Conservation (phyloP, 495 filamentous ascomycete genomes). For the Poronia punctata region DNA sequence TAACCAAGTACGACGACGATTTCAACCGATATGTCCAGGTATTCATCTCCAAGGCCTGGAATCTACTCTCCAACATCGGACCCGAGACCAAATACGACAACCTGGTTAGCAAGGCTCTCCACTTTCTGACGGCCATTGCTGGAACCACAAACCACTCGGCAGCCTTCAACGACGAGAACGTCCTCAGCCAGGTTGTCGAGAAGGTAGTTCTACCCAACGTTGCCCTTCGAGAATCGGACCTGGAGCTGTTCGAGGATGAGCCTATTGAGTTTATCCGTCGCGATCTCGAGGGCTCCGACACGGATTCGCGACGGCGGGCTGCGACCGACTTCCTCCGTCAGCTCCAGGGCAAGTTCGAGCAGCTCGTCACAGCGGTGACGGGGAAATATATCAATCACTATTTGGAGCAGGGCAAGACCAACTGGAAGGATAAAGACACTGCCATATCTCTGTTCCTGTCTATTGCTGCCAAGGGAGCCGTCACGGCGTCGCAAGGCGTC, state of each 20-base stretch:
- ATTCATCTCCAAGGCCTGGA: slow-evolving; percentile 87
- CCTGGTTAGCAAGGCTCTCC: slow-evolving; percentile 86
- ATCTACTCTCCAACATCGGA: slow-evolving; percentile 75
- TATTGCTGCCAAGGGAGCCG: slow-evolving; percentile 81
- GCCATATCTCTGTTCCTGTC: slow-evolving; percentile 92
- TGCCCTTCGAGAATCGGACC: slow-evolving; percentile 79
- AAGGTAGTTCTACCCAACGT: slow-evolving; percentile 94
- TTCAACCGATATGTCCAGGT: slow-evolving; percentile 69
- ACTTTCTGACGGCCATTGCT: slow-evolving; percentile 88
- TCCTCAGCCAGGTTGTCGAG: slow-evolving; percentile 76
- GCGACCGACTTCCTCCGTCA: slow-evolving; percentile 89
- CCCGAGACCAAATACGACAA: slow-evolving; percentile 89
- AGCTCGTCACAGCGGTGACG: slow-evolving; percentile 72
- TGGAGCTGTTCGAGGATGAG: slow-evolving; percentile 96
- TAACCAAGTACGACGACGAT: slow-evolving; percentile 89
- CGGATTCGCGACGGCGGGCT: slow-evolving; percentile 81
- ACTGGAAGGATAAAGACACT: slow-evolving; percentile 97
- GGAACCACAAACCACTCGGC: slow-evolving; percentile 67
- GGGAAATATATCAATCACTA: slow-evolving; percentile 79
- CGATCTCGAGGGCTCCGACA: slow-evolving; percentile 93
- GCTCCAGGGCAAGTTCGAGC: slow-evolving; percentile 81
- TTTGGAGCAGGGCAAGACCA: slow-evolving; percentile 54
- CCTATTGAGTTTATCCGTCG: slow-evolving; percentile 97
- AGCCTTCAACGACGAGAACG: slow-evolving; percentile 73
- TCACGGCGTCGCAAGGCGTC: slow-evolving; percentile 80